Base-by-base conservation (phyloP, 768 basidiomycete species). In the Lyophyllum shimeji region DNA sequence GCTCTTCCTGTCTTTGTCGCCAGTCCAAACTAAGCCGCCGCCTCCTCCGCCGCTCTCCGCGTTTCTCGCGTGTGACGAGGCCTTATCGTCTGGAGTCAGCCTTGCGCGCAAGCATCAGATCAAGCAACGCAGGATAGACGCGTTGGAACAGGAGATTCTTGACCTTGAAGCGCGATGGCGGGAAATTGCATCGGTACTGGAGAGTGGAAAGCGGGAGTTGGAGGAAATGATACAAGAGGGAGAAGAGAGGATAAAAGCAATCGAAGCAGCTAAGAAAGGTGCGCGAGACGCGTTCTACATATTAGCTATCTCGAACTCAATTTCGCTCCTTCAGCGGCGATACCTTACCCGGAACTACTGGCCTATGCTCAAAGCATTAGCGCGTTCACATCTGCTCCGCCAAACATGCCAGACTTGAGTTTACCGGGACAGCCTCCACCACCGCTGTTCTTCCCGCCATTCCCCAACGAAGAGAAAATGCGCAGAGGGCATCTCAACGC, bases 401-500 rank as follows among this genome's bases (percentile, higher is more conserved):
- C 92, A 9, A 91, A 90, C 65, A 88, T 92, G 84, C 89, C 89
- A 20, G 89, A 90, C 63, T 79, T 85, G 46, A 76, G 76, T 23
- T 71, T 83, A 5, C 85, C 87, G 0, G 87, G 87, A 8, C 89
- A 88, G 62, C 85, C 85, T 11, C 87, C 88, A 0, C 85, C 86
- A 17, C 89, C 87, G 17, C 66, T 90, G 40, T 93, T 94, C 78
- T 92, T 93, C 74, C 91, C 91, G 34, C 93, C 93, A 11, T 94
- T 93, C 69, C 92, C 92, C 0, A 93, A 92, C 65, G 91, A 93
- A 72, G 92, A 93, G 68, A 93, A 91, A 71, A 92, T 94, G 89
- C 85, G 91, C 50, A 80, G 86, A 23, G 92, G 92, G 1, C 80
- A 81, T 54, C 81, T 93, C 69, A 91, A 89, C 64, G 85, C 84